A percentile compares a stretch with the other conserved stretches of the same genome.
Conservation (phyloP, 148 eudicot genomes). For the Drosera capensis region DNA sequence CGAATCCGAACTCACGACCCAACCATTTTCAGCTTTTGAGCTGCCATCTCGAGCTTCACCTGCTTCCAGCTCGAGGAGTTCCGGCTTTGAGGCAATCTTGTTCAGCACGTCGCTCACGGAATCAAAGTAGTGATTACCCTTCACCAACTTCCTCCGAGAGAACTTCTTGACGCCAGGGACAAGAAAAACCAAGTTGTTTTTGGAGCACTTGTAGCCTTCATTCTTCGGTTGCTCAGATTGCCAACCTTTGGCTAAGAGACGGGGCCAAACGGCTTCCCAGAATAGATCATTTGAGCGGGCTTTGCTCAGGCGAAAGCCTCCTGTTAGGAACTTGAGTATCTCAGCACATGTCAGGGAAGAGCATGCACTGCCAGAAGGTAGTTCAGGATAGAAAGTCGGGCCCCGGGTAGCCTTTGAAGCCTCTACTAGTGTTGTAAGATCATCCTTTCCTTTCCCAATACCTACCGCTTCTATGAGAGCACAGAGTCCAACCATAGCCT, state of each 20-base stretch:
- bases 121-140: slow-evolving; percentile 75
- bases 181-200: slow-evolving; percentile 55
- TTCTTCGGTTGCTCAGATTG: slow-evolving; percentile 65
- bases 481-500: slow-evolving; percentile 40
- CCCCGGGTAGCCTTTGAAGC: slow-evolving; percentile 26
- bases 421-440: slow-evolving; percentile 45
- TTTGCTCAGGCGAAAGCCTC: slow-evolving; percentile 73
- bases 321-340: slow-evolving; percentile 54
- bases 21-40: slow-evolving; percentile 22
- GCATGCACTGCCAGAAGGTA: slow-evolving; percentile 63
- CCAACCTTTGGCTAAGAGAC: slow-evolving; percentile 86
- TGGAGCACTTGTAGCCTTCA: slow-evolving; percentile 21
- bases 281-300: slow-evolving; percentile 66
- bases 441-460: slow-evolving; percentile 63
- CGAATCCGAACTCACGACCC: too few species aligned
- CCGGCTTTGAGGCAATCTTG: slow-evolving; percentile 52
- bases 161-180: slow-evolving; percentile 62
- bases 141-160: slow-evolving; percentile 41
- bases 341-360: slow-evolving; percentile 53
- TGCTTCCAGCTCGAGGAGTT: slow-evolving; percentile 40
- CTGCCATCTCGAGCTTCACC: slow-evolving; percentile 16
- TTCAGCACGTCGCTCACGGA: slow-evolving; percentile 52
- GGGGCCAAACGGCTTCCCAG: slow-evolving; percentile 99
- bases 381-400: slow-evolving; percentile 22
- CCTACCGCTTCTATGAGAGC: slow-evolving; percentile 55